These are phyloP conservation scores for Phaeosphaeriaceae sp. DNA, from an alignment of 2,329 filamentous ascomycete species.

Conservation along the genomic window DNA sequence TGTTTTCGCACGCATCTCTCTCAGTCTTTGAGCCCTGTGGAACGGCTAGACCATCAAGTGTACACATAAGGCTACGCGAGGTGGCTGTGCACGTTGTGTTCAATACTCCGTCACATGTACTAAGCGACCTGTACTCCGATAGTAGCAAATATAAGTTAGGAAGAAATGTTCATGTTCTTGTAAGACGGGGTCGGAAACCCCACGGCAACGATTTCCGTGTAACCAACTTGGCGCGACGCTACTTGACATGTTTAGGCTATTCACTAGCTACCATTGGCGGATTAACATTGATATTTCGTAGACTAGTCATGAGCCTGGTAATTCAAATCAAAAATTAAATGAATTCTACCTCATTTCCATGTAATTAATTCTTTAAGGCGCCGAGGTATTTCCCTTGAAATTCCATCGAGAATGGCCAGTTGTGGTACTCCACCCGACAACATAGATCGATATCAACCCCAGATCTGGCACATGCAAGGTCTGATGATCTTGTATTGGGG, in stretches of 20 bases:
- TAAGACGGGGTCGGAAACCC: not conserved
- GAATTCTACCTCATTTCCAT: not conserved
- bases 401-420: not conserved
- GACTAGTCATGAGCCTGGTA: not conserved
- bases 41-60: too few relatives aligned
- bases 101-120: not conserved
- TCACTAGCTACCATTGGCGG: not conserved
- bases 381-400: conserved; percentile 1
- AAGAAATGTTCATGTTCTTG: not conserved
- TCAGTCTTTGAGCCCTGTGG: too few relatives aligned
- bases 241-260: not conserved
- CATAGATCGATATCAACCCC: not conserved
- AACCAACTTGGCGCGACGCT: not conserved
- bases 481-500: not conserved
- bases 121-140: not conserved
- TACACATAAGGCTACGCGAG: not conserved
- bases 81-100: not conserved
- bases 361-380: not conserved
- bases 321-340: not conserved
- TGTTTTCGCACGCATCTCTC: too few relatives aligned
- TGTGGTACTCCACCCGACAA: not conserved
- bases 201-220: not conserved
- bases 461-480: not conserved
- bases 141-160: not conserved
- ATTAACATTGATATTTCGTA: not conserved